phyloP scores from a whole-genome alignment of 192 early-diverging fungal genomes.

The Glomus cerebriforme region DNA sequence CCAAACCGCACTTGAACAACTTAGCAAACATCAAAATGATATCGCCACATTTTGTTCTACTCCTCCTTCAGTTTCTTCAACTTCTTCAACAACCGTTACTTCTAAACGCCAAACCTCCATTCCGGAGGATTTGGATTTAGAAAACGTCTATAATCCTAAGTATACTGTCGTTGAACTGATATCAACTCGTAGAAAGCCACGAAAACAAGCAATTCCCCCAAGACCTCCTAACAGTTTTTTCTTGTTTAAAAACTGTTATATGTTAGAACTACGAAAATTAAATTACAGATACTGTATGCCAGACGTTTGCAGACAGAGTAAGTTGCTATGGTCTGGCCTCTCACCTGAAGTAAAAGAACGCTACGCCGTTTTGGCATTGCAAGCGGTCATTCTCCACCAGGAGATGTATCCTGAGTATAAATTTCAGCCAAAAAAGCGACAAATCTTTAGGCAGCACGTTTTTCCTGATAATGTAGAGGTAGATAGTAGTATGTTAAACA shows the following conservation, averaged over 20 bases:
- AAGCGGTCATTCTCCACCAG: no score
- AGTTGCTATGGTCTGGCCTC: background rate
- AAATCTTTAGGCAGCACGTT: no score
- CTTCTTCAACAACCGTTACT: no score
- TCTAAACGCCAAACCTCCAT: background rate
- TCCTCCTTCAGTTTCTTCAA: no score
- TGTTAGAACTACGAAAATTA: background rate
- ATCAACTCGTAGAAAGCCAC: background rate
- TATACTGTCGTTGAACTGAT: background rate
- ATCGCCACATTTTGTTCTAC: no score
- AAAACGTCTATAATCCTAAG: background rate
- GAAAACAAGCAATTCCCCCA: no score
- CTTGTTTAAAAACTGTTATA: conserved; percentile 6
- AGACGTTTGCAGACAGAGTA: background rate
- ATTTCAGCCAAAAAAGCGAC: no score
- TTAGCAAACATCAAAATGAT: no score
- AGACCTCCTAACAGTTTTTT: background rate
- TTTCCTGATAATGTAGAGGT: no score
- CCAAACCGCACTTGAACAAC: no score
- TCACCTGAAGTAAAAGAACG: background rate
- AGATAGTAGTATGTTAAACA: no score
- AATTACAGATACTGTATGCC: background rate
- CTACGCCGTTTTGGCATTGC: background rate
- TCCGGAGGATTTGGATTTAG: background rate
- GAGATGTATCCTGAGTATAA: no score